Evolutionary conservation across 768 basidiomycete genomes (phyloP).

Genomic region (Auricularia sp.): DNA sequence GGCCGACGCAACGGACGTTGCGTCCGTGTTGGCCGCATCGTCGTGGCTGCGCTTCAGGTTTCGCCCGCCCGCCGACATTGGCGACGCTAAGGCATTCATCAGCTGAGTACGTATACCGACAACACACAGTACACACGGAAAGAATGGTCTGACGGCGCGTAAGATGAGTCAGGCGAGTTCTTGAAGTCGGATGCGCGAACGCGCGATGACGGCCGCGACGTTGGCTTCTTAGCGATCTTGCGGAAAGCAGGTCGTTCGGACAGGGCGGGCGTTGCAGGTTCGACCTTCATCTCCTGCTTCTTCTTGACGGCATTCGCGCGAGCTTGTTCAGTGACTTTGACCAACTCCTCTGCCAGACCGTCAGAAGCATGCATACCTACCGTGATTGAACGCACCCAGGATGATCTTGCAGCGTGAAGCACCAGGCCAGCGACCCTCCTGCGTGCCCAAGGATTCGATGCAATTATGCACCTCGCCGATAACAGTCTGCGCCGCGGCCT

Average conservation of each 20-base stretch:
- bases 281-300: not conserved
- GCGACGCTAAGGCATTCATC: not conserved
- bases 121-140: not conserved
- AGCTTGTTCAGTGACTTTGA: constrained; percentile 7
- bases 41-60: not conserved
- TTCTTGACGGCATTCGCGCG: not conserved
- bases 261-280: not conserved
- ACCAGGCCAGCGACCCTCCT: constrained; percentile 84
- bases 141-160: not conserved
- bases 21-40: not conserved
- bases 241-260: not conserved
- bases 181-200: not conserved
- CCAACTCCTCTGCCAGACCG: constrained; percentile 6
- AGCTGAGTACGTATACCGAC: not conserved
- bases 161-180: not conserved
- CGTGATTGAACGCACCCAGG: not conserved
- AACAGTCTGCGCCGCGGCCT: constrained; percentile 52
- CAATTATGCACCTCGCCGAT: constrained; percentile 77
- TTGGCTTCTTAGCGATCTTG: constrained; percentile 1
- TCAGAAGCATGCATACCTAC: not conserved
- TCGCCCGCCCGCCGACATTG: not conserved
- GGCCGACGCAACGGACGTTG: not conserved
- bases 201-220: not conserved
- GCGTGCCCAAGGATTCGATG: constrained; percentile 57
- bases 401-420: constrained; percentile 63